Base-by-base conservation (phyloP, 2,329 filamentous ascomycete species). In the Seiridium cupressi region DNA sequence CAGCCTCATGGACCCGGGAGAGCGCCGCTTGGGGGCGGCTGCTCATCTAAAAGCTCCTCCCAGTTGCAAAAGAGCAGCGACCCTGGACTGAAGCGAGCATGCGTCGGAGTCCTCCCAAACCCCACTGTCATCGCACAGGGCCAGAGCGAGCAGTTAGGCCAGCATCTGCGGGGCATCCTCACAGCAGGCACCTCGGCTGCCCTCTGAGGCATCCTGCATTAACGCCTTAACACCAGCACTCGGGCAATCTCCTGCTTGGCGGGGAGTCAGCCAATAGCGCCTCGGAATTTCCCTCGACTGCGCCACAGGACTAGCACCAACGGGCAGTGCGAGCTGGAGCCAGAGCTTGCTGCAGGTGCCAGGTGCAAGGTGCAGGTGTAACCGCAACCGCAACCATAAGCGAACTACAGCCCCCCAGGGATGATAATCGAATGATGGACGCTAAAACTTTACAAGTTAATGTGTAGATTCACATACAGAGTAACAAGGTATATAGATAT, bases 21-120 rank as follows among this genome's bases (percentile, higher is more conserved):
- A 26, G 18, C 18, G 31, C 44, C 9, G 49, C 34, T 53, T 36
- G 11, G 32, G 11, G 55, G 42, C 26, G 40, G 13, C 26, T 26
- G n/a, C 31, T 26, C 8, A 8, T 44, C n/a, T 31, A 44, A 42
- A 48, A 47, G 36, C 13, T 6, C 36, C 40, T 31, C 55, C 42
- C 31, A 26, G 18, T 26, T 26, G 18, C 18, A 26, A 26, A 26
- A 26, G 18, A 26, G 18, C 18, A 26, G 18, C 18, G 18, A 26
- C 18, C 18, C 18, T 26, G 18, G 18, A 26, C 18, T 26, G 18
- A 26, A 26, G 18, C 18, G 18, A 26, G 18, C 18, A 54, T 18
- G 51, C 55, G 46, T 58, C 51, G 55, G 55, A 58, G 44, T 49
- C 55, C 55, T 58, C 55, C 55, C 55, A 51, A 48, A 18, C 34